Conservation (phyloP, 495 filamentous ascomycete species). For the Aspergillus sclerotiicarbonarius region DNA sequence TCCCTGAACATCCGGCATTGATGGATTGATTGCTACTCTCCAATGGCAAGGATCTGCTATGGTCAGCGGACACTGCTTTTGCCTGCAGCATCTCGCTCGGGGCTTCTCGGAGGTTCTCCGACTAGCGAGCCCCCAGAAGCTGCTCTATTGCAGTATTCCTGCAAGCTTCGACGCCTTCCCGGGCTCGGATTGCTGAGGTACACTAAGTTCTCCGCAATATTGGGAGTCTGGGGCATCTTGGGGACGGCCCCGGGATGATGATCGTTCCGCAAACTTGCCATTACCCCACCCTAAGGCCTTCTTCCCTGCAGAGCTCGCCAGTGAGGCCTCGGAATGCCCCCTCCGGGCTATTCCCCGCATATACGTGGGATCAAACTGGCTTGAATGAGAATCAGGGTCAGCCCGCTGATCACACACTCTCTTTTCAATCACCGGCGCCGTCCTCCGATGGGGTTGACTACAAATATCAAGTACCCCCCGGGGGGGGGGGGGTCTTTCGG, state of each 20-base stretch:
- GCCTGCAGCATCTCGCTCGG: background rate
- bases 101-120: background rate
- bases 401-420: background rate
- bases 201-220: background rate
- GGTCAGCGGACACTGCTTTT: background rate
- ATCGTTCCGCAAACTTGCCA: background rate
- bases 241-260: background rate
- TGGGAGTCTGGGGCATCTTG: background rate
- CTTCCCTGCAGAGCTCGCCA: background rate
- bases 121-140: background rate
- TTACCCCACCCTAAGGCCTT: background rate
- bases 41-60: background rate
- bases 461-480: background rate
- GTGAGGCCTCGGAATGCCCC: background rate
- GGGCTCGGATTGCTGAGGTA: background rate
- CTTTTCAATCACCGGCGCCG: no score
- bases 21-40: slow-evolving; percentile 13
- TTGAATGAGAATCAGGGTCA: background rate
- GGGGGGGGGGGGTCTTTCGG: no score
- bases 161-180: background rate
- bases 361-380: background rate
- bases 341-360: background rate
- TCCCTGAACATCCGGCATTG: slow-evolving; percentile 47
- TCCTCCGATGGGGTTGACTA: background rate
- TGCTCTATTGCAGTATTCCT: background rate